phyloP scores from a whole-genome alignment of 306 rosid genomes.

The Trifolium repens region DNA sequence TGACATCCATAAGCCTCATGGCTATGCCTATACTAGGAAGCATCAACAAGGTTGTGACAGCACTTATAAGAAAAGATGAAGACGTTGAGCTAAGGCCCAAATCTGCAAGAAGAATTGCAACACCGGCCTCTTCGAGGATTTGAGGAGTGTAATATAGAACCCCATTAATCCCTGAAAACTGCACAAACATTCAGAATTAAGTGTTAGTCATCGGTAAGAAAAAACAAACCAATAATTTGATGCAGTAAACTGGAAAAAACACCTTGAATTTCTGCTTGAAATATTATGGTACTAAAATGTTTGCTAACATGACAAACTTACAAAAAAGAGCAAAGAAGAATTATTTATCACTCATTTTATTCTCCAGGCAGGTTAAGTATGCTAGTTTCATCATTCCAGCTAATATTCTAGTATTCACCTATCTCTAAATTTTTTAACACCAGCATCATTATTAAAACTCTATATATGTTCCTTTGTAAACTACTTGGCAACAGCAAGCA shows the following conservation, averaged over 20 bases:
- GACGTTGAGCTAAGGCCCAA: conserved; percentile 64
- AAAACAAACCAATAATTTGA: conserved; percentile 20
- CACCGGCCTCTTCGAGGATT: conserved; percentile 84
- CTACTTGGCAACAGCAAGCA: conserved; percentile 21
- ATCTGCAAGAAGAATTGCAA: conserved; percentile 65
- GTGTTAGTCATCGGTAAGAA: conserved; percentile 15
- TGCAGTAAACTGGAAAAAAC: not conserved
- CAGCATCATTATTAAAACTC: conserved; percentile 8
- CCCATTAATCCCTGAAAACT: conserved; percentile 86
- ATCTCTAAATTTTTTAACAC: not conserved
- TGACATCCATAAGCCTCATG: conserved; percentile 77
- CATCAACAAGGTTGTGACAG: conserved; percentile 78
- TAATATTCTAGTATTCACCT: not conserved
- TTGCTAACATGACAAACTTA: not conserved
- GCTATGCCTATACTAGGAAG: conserved; percentile 76
- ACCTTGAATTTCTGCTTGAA: conserved; percentile 4
- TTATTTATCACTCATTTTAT: conserved; percentile 2
- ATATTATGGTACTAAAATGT: conserved; percentile 18
- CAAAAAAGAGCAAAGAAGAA: conserved; percentile 2
- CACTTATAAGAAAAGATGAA: conserved; percentile 79
- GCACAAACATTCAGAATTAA: conserved; percentile 35
- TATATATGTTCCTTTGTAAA: not conserved
- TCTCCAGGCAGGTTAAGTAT: conserved; percentile 27
- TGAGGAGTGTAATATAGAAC: conserved; percentile 89
- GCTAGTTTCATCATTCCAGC: not conserved